phyloP scores from a whole-genome alignment of 1,284 basidiomycete genomes.

The Athelia sp. region DNA sequence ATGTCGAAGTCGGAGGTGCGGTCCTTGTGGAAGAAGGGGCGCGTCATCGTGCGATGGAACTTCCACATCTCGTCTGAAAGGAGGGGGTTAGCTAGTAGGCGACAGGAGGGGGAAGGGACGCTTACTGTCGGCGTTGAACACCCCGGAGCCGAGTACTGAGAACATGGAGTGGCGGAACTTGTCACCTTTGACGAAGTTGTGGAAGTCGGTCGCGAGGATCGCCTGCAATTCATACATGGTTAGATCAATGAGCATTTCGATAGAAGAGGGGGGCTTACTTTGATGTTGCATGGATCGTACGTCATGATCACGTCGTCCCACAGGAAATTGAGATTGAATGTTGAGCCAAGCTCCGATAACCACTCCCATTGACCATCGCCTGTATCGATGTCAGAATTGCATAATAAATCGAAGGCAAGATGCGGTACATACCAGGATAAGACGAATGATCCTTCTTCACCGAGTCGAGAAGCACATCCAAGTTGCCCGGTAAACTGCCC shows the following conservation, averaged over 20 bases:
- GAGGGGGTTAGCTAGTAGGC: slow-evolving; percentile 1
- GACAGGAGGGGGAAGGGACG: not conserved
- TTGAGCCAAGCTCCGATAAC: not conserved
- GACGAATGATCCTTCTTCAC: not conserved
- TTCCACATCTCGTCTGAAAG: slow-evolving; percentile 45
- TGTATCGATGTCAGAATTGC: not conserved
- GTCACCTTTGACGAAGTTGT: slow-evolving; percentile 16
- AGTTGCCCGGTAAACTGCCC: not conserved
- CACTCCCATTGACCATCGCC: not conserved
- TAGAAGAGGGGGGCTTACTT: not conserved
- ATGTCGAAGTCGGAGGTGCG: slow-evolving; percentile 49
- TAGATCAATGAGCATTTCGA: not conserved
- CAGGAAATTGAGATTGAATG: not conserved
- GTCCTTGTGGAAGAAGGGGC: slow-evolving; percentile 53
- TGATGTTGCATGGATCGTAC: not conserved
- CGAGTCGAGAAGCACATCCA: not conserved
- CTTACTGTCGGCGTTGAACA: slow-evolving; percentile 57
- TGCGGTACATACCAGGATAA: not conserved
- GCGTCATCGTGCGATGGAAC: slow-evolving; percentile 55
- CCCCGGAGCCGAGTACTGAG: slow-evolving; percentile 45
- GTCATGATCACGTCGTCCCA: not conserved
- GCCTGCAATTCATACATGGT: slow-evolving; percentile 1
- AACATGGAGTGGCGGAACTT: not conserved
- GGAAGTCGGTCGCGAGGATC: slow-evolving; percentile 16
- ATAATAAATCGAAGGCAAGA: not conserved